Conservation (phyloP, 768 basidiomycete genomes). For the Coprinopsis marcescibilis region DNA sequence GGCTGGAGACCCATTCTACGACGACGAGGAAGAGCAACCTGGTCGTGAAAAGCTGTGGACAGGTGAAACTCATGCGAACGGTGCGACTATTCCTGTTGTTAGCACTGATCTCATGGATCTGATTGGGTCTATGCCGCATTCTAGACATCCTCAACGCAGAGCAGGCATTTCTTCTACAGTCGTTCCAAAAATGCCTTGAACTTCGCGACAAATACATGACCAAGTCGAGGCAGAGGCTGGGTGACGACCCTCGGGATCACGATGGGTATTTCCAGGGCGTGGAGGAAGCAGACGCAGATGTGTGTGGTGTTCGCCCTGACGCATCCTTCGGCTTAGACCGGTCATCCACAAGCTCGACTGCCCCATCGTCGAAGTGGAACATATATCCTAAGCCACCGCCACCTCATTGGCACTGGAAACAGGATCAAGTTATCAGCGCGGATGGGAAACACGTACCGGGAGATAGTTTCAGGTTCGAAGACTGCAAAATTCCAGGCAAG, state of each 20-base stretch:
- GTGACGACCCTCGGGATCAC: conserved; percentile 91
- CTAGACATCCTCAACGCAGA: conserved; percentile 37
- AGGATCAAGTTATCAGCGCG: conserved; percentile 40
- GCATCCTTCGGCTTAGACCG: conserved; percentile 21
- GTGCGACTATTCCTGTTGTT: neutral
- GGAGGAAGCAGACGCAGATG: conserved; percentile 53
- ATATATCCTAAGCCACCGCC: conserved; percentile 92
- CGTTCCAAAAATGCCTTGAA: conserved; percentile 80
- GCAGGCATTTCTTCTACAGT: conserved; percentile 52
- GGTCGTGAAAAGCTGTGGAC: conserved; percentile 4
- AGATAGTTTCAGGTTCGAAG: conserved; percentile 61
- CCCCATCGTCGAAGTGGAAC: conserved; percentile 59
- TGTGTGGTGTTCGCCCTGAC: conserved; percentile 65
- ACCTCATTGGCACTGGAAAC: conserved; percentile 91
- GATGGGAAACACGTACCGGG: conserved; percentile 26
- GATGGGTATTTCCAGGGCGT: conserved; percentile 75
- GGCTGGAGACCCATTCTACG: conserved; percentile 22
- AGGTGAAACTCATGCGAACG: conserved; percentile 28
- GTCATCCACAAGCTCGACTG: conserved; percentile 12
- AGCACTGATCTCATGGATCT: neutral
- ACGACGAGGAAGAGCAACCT: conserved; percentile 27
- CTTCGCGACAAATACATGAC: conserved; percentile 94
- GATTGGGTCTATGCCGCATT: neutral
- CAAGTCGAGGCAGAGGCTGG: conserved; percentile 83
- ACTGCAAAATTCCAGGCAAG: conserved; percentile 67